These are phyloP conservation scores for Syzygium grande DNA, from an alignment of 345 rosid genomes.

Conservation along the genomic window DNA sequence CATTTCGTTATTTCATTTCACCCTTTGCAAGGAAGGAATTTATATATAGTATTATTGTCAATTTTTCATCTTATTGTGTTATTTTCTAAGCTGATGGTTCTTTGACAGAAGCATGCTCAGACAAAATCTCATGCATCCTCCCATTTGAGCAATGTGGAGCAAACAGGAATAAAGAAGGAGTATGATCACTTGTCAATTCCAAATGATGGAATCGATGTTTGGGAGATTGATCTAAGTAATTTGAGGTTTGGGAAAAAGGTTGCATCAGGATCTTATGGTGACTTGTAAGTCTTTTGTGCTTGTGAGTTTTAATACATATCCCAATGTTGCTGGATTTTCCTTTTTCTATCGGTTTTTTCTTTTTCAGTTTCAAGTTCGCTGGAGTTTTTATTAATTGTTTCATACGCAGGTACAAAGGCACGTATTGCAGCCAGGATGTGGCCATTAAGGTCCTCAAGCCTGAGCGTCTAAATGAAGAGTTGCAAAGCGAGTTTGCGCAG, in stretches of 20 bases:
- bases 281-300: conserved; percentile 26
- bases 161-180: conserved; percentile 15
- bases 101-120: conserved; percentile 25
- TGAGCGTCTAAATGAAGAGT: conserved; percentile 29
- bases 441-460: conserved; percentile 39
- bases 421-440: conserved; percentile 41
- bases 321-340: neutral
- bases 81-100: neutral
- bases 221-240: conserved; percentile 50
- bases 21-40: neutral
- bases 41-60: neutral
- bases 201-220: conserved; percentile 32
- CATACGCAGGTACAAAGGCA: conserved; percentile 37
- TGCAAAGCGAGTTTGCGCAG: conserved; percentile 38
- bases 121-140: conserved; percentile 13
- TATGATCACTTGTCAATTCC: conserved; percentile 16
- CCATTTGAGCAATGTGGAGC: conserved; percentile 12
- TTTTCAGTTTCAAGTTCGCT: neutral
- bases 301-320: neutral
- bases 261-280: conserved; percentile 35
- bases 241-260: conserved; percentile 35
- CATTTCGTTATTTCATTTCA: neutral
- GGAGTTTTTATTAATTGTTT: neutral
- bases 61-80: conserved; percentile 3
- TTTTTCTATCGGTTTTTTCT: neutral